Percentiles rank a stretch among this genome's conserved stretches.
Conservation (phyloP, 495 filamentous ascomycete genomes). For the Neurospora sp. region DNA sequence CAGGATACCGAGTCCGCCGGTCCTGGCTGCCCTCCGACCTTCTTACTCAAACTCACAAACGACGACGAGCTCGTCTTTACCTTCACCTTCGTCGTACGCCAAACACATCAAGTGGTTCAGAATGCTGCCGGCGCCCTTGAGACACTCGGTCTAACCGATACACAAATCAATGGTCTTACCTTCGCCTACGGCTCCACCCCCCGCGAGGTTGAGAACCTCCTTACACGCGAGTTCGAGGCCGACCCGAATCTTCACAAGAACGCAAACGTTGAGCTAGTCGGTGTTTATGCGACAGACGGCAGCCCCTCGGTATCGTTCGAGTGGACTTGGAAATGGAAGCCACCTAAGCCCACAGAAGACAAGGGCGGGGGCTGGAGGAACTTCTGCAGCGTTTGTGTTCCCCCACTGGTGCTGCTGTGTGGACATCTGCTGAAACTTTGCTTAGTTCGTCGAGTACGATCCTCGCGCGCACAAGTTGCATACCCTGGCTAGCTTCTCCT, state of each 20-base stretch:
- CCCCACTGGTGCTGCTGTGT: background rate
- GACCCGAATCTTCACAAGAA: constrained; percentile 98
- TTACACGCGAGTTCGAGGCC: constrained; percentile 90
- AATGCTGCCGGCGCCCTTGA: constrained; percentile 4
- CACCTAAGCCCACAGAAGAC: constrained; percentile 74
- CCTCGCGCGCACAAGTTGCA: constrained; percentile 81
- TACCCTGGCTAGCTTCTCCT: constrained; percentile 83
- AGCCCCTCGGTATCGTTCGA: constrained; percentile 78
- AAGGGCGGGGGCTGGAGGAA: constrained; percentile 90
- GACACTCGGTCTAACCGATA: constrained; percentile 51
- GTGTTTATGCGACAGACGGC: constrained; percentile 75
- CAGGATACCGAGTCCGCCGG: constrained; percentile 71
- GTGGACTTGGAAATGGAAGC: constrained; percentile 95
- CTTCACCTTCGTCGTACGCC: constrained; percentile 83
- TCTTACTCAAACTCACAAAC: constrained; percentile 78
- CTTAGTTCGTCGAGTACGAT: constrained; percentile 88
- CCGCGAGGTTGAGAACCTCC: constrained; percentile 83
- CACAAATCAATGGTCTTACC: constrained; percentile 77
- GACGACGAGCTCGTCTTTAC: constrained; percentile 87
- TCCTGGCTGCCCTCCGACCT: constrained; percentile 49
- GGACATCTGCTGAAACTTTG: constrained; percentile 13
- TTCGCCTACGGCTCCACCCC: constrained; percentile 80
- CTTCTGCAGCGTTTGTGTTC: constrained; percentile 63
- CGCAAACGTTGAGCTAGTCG: constrained; percentile 84
- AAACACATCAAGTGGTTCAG: constrained; percentile 40